Evolutionary conservation across 306 rosid species (phyloP).

Genomic region (Lathyrus tuberosus): DNA sequence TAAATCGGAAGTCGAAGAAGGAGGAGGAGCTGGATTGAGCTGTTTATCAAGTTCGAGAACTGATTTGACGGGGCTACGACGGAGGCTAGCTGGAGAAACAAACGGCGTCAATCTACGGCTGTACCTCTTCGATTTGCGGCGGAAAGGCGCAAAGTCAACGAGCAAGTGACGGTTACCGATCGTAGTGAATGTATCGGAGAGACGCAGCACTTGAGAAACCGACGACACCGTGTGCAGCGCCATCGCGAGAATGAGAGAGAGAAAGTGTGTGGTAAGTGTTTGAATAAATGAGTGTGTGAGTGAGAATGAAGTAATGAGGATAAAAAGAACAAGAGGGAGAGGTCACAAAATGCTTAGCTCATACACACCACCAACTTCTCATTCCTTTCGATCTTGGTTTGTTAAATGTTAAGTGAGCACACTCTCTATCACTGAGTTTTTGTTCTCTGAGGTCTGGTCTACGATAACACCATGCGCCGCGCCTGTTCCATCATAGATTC

Average conservation of each 20-base stretch:
- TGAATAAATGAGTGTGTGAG: conserved; percentile 40
- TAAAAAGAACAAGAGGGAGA: conserved; percentile 50
- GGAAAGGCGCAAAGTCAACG: conserved; percentile 58
- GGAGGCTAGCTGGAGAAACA: conserved; percentile 34
- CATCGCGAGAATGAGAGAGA: conserved; percentile 49
- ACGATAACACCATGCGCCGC: background rate
- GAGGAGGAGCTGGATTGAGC: conserved; percentile 8
- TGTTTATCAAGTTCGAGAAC: conserved; percentile 49
- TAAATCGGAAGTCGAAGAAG: conserved; percentile 40
- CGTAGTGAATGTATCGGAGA: conserved; percentile 43
- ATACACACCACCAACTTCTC: conserved; percentile 39
- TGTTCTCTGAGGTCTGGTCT: conserved; percentile 22
- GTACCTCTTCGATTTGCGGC: conserved; percentile 53
- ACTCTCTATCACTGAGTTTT: conserved; percentile 15
- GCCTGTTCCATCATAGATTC: background rate
- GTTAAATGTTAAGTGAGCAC: background rate
- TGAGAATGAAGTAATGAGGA: conserved; percentile 51
- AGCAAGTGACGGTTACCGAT: conserved; percentile 48
- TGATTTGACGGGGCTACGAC: conserved; percentile 58
- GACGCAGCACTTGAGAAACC: conserved; percentile 53
- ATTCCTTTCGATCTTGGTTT: conserved; percentile 31
- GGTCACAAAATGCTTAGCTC: conserved; percentile 51
- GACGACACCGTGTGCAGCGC: conserved; percentile 68
- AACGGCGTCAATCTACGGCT: conserved; percentile 46
- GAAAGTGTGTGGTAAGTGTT: conserved; percentile 40